phyloP scores from a whole-genome alignment of 1,139 yeast genomes.

The Geotrichum restrictum region DNA sequence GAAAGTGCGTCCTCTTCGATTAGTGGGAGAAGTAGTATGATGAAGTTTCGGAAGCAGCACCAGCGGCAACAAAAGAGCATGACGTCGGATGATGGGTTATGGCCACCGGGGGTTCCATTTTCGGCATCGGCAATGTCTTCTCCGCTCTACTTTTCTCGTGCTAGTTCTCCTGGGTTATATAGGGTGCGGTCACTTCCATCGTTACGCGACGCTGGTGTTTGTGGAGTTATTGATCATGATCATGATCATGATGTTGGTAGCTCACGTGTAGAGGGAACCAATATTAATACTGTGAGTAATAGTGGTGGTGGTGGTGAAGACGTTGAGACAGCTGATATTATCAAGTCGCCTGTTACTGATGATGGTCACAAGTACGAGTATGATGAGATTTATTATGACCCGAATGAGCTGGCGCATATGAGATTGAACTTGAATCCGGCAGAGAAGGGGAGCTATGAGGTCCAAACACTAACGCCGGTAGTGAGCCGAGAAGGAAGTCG shows the following conservation, averaged over 20 bases:
- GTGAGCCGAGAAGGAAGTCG: neutral
- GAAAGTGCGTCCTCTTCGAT: neutral
- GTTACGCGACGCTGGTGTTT: neutral
- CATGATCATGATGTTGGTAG: too few species aligned
- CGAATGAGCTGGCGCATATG: neutral
- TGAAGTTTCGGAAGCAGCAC: neutral
- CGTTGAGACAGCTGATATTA: neutral
- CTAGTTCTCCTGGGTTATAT: constrained; percentile 8
- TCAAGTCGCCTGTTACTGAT: neutral
- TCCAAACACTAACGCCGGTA: neutral
- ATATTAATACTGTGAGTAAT: too few species aligned
- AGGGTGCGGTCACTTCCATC: constrained; percentile 15
- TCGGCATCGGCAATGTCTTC: neutral
- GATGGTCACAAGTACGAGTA: constrained; percentile 6
- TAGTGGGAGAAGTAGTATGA: neutral
- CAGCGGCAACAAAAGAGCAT: constrained; percentile 9
- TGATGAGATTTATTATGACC: constrained; percentile 11
- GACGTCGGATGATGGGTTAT: constrained; percentile 1
- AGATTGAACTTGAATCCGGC: neutral
- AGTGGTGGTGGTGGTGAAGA: neutral
- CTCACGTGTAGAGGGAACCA: too few species aligned
- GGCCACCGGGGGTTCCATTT: neutral
- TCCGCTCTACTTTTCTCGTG: constrained; percentile 8
- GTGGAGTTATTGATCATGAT: too few species aligned
- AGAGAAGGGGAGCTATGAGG: neutral